Evolutionary conservation across 2,329 filamentous ascomycete genomes (phyloP).

Genomic region (Chalaropsis ovoidea): DNA sequence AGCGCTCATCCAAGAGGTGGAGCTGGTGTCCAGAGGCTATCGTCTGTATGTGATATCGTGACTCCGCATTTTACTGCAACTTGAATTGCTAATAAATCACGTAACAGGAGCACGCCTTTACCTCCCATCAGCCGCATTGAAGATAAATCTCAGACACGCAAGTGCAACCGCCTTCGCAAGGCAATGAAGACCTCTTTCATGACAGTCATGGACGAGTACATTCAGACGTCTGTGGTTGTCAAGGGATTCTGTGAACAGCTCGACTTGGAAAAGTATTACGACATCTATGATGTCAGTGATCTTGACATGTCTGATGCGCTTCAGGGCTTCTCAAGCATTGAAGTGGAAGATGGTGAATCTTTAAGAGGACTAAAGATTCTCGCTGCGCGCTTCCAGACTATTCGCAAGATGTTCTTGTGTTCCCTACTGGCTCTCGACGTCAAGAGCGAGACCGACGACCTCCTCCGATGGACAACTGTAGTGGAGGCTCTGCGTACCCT

Average conservation of each 20-base stretch:
- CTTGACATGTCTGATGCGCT: conserved; percentile 63
- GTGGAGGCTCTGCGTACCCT: conserved; percentile 63
- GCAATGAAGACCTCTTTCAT: conserved; percentile 61
- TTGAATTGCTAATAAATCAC: conserved; percentile 26
- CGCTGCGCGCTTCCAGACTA: conserved; percentile 66
- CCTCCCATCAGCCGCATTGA: conserved; percentile 90
- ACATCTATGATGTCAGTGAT: conserved; percentile 72
- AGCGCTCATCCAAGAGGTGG: conserved; percentile 84
- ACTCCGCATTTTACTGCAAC: conserved; percentile 22
- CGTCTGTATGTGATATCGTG: conserved; percentile 50
- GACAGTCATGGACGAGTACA: conserved; percentile 60
- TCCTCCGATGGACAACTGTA: conserved; percentile 66
- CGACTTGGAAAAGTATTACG: conserved; percentile 84
- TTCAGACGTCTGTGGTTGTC: conserved; percentile 57
- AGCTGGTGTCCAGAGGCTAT: conserved; percentile 84
- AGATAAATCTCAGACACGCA: conserved; percentile 64
- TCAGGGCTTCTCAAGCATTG: conserved; percentile 49
- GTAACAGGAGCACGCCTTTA: conserved; percentile 64
- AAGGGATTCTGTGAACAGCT: conserved; percentile 65
- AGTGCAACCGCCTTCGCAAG: conserved; percentile 70
- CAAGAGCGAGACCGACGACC: conserved; percentile 65
- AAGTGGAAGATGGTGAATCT: conserved; percentile 66
- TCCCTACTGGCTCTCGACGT: conserved; percentile 81
- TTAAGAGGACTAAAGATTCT: conserved; percentile 70
- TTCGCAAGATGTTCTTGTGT: conserved; percentile 78